Evolutionary conservation across 2,329 filamentous ascomycete genomes (phyloP).

Genomic region (Allantophomopsis lycopodina): DNA sequence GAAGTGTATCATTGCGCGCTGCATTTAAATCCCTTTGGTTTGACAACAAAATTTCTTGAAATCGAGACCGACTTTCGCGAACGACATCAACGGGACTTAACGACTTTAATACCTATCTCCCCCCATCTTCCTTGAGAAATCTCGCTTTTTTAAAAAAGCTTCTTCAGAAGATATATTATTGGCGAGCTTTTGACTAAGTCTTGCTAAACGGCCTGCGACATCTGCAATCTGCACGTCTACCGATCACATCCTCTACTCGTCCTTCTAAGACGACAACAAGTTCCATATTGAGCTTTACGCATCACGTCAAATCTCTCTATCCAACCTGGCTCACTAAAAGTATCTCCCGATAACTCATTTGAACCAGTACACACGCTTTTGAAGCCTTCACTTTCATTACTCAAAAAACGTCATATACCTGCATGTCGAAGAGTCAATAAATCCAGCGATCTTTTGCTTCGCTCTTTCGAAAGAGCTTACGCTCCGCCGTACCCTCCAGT

Average conservation of each 20-base stretch:
- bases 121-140: too few species aligned
- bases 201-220: constrained; percentile 1
- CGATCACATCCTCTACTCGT: neutral
- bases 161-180: neutral
- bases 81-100: too few species aligned
- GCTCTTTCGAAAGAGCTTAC: constrained; percentile 5
- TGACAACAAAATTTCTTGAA: too few species aligned
- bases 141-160: neutral
- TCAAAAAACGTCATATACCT: neutral
- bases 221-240: neutral
- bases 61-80: too few species aligned
- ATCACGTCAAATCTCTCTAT: neutral
- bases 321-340: neutral
- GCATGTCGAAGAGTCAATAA: constrained; percentile 5
- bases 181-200: constrained; percentile 8
- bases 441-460: constrained; percentile 2
- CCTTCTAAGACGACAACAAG: neutral
- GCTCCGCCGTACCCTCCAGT: constrained; percentile 7
- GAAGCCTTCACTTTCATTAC: too few species aligned
- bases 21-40: too few species aligned
- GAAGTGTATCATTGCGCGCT: too few species aligned
- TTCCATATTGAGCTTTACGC: neutral
- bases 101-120: too few species aligned
- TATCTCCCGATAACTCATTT: neutral
- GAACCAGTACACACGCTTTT: neutral